Conservation (phyloP, 1,284 basidiomycete species). For the Ceratobasidium sp. region DNA sequence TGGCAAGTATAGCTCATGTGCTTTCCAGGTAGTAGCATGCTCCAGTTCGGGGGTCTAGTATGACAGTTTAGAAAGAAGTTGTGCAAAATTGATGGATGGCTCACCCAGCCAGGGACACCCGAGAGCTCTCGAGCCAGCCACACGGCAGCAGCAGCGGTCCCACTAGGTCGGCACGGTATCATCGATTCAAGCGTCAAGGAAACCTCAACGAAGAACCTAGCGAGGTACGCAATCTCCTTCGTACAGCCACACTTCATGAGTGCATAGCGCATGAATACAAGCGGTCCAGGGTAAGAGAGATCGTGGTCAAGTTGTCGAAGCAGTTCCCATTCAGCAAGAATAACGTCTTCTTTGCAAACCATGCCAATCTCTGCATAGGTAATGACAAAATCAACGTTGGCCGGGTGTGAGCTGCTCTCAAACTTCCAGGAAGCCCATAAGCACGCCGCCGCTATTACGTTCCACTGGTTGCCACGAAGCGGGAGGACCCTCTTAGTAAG, state of each 20-base stretch:
- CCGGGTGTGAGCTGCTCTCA: background rate
- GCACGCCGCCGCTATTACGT: background rate
- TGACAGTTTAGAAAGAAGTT: background rate
- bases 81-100: background rate
- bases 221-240: slow-evolving; percentile 9
- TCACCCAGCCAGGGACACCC: slow-evolving; percentile 18
- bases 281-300: slow-evolving; percentile 13
- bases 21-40: background rate
- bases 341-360: background rate
- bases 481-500: background rate
- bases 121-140: slow-evolving; percentile 28
- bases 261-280: slow-evolving; percentile 11
- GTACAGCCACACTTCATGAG: background rate
- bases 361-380: background rate
- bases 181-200: background rate
- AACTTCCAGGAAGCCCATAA: slow-evolving; percentile 35
- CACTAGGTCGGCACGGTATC: background rate
- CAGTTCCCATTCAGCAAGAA: slow-evolving; percentile 16
- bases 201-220: slow-evolving; percentile 24
- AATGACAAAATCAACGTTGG: slow-evolving; percentile 9
- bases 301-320: slow-evolving; percentile 3
- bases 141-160: background rate
- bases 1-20: background rate
- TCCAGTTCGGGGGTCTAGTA: background rate
- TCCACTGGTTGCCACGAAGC: background rate